Base-by-base conservation (phyloP, 2,329 filamentous ascomycete species). In the Periconia macrospinosa region DNA sequence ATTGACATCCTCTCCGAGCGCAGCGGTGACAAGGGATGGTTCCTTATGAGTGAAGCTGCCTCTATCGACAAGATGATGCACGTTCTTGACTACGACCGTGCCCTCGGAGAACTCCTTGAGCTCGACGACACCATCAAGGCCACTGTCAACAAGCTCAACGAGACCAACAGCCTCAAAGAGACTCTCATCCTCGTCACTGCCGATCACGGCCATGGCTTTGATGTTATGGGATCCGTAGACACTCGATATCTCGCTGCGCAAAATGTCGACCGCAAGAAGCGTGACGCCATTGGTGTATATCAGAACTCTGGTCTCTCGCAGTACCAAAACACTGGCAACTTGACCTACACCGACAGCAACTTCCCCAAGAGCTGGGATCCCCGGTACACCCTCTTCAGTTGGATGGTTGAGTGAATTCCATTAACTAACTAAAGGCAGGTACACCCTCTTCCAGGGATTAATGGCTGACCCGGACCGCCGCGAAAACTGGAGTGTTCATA, bases 61-160 rank as follows among this genome's bases (percentile, higher is more conserved):
- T 90, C 86, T 1, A 89, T 95, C 62, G 91, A 94, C 77, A 95
- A 95, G 81, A 88, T 91, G 81, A 94, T 95, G 90, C 91, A 95
- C 76, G 73, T 61, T 1, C 83, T 94, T 18, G 91, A 94, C 77
- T 94, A 94, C 71, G 89, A 94, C 75, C 89, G 91, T 50, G 89
- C 91, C 1, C 85, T 95, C 0, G 91, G 89, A 50, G 91, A 95
- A 64, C 84, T 95, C 1, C 84, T 95, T 41, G 91, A 95, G 76
- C 83, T 95, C 33, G 90, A 95, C 68, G 90, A 95, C 75, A 92
- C 91, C 5, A 78, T 95, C 62, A 86, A 86, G 49, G 89, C 89
- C 17, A 91, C 90, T 2, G 81, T 93, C 50, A 80, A 80, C 45
- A 86, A 90, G 68, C 86, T 95, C 42, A 80, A 84, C 64, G 76